Base-by-base conservation (phyloP, 768 basidiomycete genomes). In the Antrodiella citrinella region DNA sequence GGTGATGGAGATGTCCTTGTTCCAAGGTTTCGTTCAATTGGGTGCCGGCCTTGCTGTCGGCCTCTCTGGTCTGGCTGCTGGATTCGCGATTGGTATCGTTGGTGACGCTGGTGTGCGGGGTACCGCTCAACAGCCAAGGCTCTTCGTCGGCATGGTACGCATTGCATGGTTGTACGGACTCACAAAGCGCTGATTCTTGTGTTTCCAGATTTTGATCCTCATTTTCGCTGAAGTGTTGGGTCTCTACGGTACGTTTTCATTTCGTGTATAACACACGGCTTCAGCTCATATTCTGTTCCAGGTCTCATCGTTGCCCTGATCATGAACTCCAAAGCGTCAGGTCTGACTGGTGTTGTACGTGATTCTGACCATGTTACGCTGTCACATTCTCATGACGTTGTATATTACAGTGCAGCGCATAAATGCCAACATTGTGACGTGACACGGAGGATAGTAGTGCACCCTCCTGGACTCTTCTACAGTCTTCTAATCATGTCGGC, bases 21-120 rank as follows among this genome's bases (percentile, higher is more conserved):
- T 91, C 66, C 81, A 89, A 64, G 93, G 93, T 48, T 94, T 96
- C 69, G 79, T 90, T 49, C 91, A 95, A 60, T 87, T 96, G 52
- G 93, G 92, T 63, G 93, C 92, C 40, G 93, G 93, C 65, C 81
- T 95, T 45, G 79, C 91, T 1, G 91, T 94, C 62, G 91, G 92
- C 59, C 82, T 91, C 46, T 90, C 94, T 40, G 95, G 95, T 77
- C 80, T 99, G 30, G 90, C 93, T 46, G 95, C 95, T 53, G 96
- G 96, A 45, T 95, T 97, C 58, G 96, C 96, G 54, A 85, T 99
- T 63, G 96, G 96, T 51, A 97, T 98, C 64, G 96, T 98, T 51
- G 96, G 96, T 65, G 96, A 99, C 66, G 94, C 95, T 53, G 95
- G 96, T 77, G 96, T 98, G 23, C 77, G 96, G 43, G 96, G 95